A percentile compares a stretch with the other conserved stretches of the same genome.
Evolutionary conservation across 352 stramenopile species (phyloP).

Genomic region (Thalassiosira hispida): DNA sequence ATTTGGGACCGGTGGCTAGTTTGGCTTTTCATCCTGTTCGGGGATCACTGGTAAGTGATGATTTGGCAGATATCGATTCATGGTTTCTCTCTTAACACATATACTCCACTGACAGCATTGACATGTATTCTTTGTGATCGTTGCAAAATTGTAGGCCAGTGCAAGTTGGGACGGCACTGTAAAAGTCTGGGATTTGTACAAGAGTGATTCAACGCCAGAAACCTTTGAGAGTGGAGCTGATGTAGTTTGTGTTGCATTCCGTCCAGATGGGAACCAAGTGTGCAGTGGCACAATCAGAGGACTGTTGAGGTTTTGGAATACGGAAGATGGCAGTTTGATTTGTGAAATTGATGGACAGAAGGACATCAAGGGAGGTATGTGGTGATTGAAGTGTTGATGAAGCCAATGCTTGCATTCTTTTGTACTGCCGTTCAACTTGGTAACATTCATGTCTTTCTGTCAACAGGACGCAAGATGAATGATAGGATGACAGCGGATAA

Average conservation of each 20-base stretch:
- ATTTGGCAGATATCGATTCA: not conserved
- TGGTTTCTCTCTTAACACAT: too few relatives aligned
- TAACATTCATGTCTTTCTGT: conserved; percentile 15
- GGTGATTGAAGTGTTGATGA: conserved; percentile 16
- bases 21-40: conserved; percentile 89
- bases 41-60: conserved; percentile 82
- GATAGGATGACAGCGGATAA: conserved; percentile 84
- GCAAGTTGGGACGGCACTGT: conserved; percentile 98
- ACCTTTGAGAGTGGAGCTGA: conserved; percentile 95
- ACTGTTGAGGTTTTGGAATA: conserved; percentile 96
- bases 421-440: conserved; percentile 7
- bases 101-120: too few relatives aligned
- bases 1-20: conserved; percentile 95
- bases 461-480: conserved; percentile 79
- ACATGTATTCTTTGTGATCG: not conserved
- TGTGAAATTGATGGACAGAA: conserved; percentile 95
- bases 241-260: conserved; percentile 95
- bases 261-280: conserved; percentile 96
- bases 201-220: conserved; percentile 93
- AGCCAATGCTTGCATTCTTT: not conserved
- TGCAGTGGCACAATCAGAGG: conserved; percentile 95
- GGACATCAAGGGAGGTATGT: conserved; percentile 93
- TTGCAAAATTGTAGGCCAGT: conserved; percentile 82
- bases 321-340: conserved; percentile 93
- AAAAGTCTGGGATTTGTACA: conserved; percentile 99